Percentiles rank a stretch among this genome's conserved stretches.
phyloP scores from a whole-genome alignment of 2,329 filamentous ascomycete genomes.

The Cladosporium halotolerans region DNA sequence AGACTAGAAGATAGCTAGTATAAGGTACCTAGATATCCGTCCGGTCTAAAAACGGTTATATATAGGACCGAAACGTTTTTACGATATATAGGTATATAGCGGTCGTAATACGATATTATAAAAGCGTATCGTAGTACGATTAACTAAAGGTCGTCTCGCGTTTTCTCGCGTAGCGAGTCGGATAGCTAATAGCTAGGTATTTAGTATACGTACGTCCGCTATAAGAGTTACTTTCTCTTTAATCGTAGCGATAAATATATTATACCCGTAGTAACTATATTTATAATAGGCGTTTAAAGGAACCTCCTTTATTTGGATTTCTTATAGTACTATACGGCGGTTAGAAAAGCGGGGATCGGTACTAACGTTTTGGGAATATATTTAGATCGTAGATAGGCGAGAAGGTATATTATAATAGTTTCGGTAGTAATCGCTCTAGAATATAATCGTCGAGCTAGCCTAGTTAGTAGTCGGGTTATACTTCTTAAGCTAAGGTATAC shows the following conservation, averaged over 20 bases:
- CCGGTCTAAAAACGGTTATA: constrained; percentile 14
- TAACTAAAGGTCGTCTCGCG: neutral
- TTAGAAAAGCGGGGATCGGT: neutral
- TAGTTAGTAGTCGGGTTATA: neutral
- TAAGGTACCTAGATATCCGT: constrained; percentile 15
- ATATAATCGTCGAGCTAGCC: neutral
- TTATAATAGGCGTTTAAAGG: too few species aligned
- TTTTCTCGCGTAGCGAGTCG: neutral
- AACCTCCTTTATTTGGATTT: too few species aligned
- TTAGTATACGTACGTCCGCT: neutral
- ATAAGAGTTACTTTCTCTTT: neutral
- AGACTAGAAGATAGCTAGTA: constrained; percentile 16
- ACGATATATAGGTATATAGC: constrained; percentile 15
- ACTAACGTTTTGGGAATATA: neutral
- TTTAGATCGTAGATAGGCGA: neutral
- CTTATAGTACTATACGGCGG: neutral
- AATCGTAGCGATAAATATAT: too few species aligned
- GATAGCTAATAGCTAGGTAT: neutral
- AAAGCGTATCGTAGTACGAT: neutral
- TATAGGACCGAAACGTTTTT: constrained; percentile 13
- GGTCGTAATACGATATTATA: constrained; percentile 18
- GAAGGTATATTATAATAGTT: neutral
- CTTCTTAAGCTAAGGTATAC: neutral
- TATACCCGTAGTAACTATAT: too few species aligned
- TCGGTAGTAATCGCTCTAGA: neutral